A percentile compares a stretch with the other conserved stretches of the same genome.
phyloP scores from a whole-genome alignment of 2,329 filamentous ascomycete species.

The Stagonosporopsis tanaceti region DNA sequence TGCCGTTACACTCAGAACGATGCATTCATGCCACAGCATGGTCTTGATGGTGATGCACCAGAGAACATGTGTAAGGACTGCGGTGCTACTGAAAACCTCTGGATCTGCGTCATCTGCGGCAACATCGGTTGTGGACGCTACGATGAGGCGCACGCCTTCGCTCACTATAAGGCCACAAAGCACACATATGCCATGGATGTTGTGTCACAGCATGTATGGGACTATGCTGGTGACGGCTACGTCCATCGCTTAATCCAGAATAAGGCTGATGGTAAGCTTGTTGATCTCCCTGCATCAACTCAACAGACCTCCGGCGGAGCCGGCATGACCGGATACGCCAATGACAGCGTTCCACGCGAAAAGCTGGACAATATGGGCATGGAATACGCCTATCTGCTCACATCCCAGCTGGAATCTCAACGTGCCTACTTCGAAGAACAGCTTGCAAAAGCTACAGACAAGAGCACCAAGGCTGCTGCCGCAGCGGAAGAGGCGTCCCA shows the following conservation, averaged over 20 bases:
- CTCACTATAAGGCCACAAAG: conserved; percentile 87
- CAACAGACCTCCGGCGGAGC: conserved; percentile 32
- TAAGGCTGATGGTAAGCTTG: conserved; percentile 89
- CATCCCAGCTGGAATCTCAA: conserved; percentile 91
- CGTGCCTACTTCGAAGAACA: conserved; percentile 94
- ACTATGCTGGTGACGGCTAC: conserved; percentile 94
- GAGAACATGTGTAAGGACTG: conserved; percentile 83
- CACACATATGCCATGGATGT: conserved; percentile 95
- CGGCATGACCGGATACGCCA: conserved; percentile 56
- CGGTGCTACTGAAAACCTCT: conserved; percentile 81
- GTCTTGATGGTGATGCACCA: conserved; percentile 50
- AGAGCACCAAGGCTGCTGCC: conserved; percentile 77
- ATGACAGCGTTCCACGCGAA: conserved; percentile 75
- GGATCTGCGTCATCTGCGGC: conserved; percentile 95
- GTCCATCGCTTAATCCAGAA: conserved; percentile 94
- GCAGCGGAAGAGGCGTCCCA: conserved; percentile 68
- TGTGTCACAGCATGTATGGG: conserved; percentile 94
- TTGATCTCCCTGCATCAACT: conserved; percentile 76
- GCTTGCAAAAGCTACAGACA: conserved; percentile 86
- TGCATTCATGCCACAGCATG: conserved; percentile 42
- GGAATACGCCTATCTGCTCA: conserved; percentile 94
- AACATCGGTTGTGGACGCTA: conserved; percentile 94
- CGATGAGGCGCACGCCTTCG: conserved; percentile 90
- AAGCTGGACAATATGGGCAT: conserved; percentile 82
- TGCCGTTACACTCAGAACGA: conserved; percentile 85